Percentiles rank a stretch among this genome's conserved stretches.
Conservation (phyloP, 805 yeast genomes). For the Metschnikowia continentalis region DNA sequence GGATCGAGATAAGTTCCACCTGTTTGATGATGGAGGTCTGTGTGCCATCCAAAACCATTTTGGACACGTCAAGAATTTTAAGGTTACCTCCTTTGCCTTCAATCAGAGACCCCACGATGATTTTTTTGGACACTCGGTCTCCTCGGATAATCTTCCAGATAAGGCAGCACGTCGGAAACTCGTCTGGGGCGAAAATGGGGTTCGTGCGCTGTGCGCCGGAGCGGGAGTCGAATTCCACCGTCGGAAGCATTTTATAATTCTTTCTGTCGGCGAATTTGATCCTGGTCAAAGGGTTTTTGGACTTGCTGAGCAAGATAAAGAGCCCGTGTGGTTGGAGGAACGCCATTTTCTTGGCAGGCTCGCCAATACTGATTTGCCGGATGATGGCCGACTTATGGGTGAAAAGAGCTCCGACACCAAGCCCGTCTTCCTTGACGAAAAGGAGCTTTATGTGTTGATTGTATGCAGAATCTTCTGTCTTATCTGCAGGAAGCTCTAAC, state of each 20-base stretch:
- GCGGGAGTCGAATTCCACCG: conserved; percentile 19
- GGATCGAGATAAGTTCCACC: conserved; percentile 30
- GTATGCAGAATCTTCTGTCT: not conserved
- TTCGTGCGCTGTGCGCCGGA: conserved; percentile 7
- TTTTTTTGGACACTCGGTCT: conserved; percentile 31
- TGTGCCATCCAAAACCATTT: conserved; percentile 14
- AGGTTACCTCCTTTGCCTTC: conserved; percentile 24
- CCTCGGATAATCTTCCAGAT: conserved; percentile 34
- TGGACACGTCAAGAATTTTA: conserved; percentile 33
- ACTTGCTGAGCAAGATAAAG: conserved; percentile 30
- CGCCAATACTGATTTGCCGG: conserved; percentile 29
- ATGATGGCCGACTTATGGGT: conserved; percentile 23
- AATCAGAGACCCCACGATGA: conserved; percentile 28
- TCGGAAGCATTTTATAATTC: conserved; percentile 20
- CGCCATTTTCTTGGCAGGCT: conserved; percentile 29
- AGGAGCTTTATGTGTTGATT: conserved; percentile 13
- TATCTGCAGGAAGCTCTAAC: conserved; percentile 13
- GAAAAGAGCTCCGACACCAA: conserved; percentile 25
- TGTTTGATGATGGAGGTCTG: conserved; percentile 18
- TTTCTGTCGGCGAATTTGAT: conserved; percentile 34
- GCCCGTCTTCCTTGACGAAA: conserved; percentile 35
- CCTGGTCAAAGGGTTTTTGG: conserved; percentile 24
- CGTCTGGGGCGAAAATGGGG: conserved; percentile 23
- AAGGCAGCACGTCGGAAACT: conserved; percentile 28
- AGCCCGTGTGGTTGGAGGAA: conserved; percentile 26